Conservation (phyloP, 2,329 filamentous ascomycete genomes). For the Xylaria digitata region DNA sequence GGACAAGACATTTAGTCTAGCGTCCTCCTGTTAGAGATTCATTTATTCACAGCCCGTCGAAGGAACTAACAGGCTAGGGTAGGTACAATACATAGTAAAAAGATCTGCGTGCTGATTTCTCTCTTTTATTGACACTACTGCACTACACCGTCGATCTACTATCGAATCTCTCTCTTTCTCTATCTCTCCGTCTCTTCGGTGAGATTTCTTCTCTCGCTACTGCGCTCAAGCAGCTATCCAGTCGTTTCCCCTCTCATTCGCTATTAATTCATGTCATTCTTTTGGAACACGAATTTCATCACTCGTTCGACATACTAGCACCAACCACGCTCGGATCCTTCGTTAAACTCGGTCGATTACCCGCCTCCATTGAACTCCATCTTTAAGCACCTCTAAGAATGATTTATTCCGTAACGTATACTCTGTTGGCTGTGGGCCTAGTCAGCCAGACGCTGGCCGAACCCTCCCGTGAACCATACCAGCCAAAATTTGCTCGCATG, state of each 20-base stretch:
- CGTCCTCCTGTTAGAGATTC: slow-evolving; percentile 29
- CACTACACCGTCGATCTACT: background rate
- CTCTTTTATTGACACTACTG: slow-evolving; percentile 4
- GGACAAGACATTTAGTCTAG: slow-evolving; percentile 20
- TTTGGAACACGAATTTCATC: slow-evolving; percentile 22
- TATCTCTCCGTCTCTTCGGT: background rate
- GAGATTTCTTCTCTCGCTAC: slow-evolving; percentile 21
- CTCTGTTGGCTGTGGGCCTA: slow-evolving; percentile 43
- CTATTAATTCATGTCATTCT: slow-evolving; percentile 19
- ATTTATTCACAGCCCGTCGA: slow-evolving; percentile 16
- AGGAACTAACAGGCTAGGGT: background rate
- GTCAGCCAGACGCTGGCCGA: slow-evolving; percentile 44
- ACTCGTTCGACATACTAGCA: slow-evolving; percentile 19
- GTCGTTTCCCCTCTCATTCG: slow-evolving; percentile 3
- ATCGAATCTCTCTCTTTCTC: background rate
- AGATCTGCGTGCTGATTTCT: slow-evolving; percentile 15
- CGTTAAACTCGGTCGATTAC: slow-evolving; percentile 11
- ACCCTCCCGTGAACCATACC: slow-evolving; percentile 44
- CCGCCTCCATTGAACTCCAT: background rate
- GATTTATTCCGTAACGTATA: slow-evolving; percentile 41
- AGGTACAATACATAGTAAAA: background rate
- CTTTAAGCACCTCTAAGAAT: slow-evolving; percentile 33
- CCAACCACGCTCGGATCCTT: background rate
- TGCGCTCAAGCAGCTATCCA: background rate
- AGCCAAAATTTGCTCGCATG: slow-evolving; percentile 45